phyloP scores from a whole-genome alignment of 1,284 basidiomycete species.

The Paramarasmius palmivorus region DNA sequence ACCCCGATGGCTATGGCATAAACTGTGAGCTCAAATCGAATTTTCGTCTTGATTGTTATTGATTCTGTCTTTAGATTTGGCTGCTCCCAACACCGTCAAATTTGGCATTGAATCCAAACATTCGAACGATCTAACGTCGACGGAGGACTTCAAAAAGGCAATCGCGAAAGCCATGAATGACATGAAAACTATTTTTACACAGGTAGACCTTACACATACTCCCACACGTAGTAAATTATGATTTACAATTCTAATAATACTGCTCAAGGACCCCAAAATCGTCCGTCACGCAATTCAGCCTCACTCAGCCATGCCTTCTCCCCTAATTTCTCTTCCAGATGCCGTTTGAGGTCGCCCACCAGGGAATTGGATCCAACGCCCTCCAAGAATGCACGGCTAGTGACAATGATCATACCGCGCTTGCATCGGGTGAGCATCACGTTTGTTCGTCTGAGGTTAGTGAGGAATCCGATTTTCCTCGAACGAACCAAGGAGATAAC shows the following conservation, averaged over 20 bases:
- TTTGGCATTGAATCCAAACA: constrained; percentile 95
- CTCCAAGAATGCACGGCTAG: constrained; percentile 54
- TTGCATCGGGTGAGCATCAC: constrained; percentile 74
- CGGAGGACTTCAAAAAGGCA: constrained; percentile 66
- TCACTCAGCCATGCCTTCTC: constrained; percentile 35
- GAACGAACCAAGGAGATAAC: constrained; percentile 67
- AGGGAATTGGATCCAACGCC: constrained; percentile 47
- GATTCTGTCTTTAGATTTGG: constrained; percentile 63
- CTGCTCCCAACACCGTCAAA: constrained; percentile 81
- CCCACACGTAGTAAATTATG: background rate
- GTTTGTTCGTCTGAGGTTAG: constrained; percentile 58
- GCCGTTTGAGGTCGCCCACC: constrained; percentile 46
- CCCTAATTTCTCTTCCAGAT: constrained; percentile 40
- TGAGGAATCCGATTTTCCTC: constrained; percentile 56
- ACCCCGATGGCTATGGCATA: constrained; percentile 88
- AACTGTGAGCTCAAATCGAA: constrained; percentile 67
- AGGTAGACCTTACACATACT: background rate
- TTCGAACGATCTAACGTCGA: constrained; percentile 72
- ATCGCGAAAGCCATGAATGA: constrained; percentile 72
- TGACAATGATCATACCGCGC: constrained; percentile 65
- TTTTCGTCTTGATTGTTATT: background rate
- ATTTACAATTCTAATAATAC: background rate
- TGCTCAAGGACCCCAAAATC: constrained; percentile 25
- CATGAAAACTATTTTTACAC: constrained; percentile 45
- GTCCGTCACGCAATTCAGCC: constrained; percentile 41